These are phyloP conservation scores for Leptographium radiaticola DNA, from an alignment of 2,329 filamentous ascomycete genomes.

Conservation along the genomic window DNA sequence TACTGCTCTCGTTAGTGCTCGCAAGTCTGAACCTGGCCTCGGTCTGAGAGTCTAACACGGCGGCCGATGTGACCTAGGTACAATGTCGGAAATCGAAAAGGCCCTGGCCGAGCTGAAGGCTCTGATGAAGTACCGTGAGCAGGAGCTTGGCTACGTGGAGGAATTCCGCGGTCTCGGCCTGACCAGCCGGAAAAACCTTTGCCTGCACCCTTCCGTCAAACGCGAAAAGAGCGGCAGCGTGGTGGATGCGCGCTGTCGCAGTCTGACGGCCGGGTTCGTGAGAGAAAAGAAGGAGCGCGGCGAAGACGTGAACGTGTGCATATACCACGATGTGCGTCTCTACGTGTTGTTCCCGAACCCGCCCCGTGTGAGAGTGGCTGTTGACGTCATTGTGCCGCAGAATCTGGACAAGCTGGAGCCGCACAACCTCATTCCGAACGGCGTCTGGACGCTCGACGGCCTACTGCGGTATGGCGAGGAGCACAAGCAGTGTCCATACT, in stretches of 20 bases:
- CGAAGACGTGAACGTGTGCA: conserved; percentile 85
- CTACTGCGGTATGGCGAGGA: conserved; percentile 83
- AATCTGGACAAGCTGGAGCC: conserved; percentile 84
- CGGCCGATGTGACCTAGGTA: conserved; percentile 33
- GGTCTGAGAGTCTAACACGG: background rate
- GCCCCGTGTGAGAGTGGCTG: background rate
- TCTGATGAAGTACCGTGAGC: conserved; percentile 85
- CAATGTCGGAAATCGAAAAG: conserved; percentile 99
- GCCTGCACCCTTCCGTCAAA: conserved; percentile 90
- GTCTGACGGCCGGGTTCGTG: conserved; percentile 89
- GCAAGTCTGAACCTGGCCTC: no score
- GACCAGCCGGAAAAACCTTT: conserved; percentile 94
- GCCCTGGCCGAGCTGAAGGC: conserved; percentile 81
- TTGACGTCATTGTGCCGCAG: conserved; percentile 21
- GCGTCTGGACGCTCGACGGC: conserved; percentile 89
- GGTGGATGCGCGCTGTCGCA: conserved; percentile 91
- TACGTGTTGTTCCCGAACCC: background rate
- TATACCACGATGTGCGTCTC: conserved; percentile 72
- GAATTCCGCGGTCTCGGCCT: conserved; percentile 87
- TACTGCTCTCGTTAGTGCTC: conserved; percentile 70
- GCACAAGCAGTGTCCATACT: conserved; percentile 95
- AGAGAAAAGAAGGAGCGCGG: conserved; percentile 95
- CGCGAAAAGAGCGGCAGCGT: conserved; percentile 89
- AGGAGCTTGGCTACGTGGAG: conserved; percentile 81
- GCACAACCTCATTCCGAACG: conserved; percentile 85